Evolutionary conservation across 768 basidiomycete species (phyloP).

Genomic region (Kondoa subrosea): DNA sequence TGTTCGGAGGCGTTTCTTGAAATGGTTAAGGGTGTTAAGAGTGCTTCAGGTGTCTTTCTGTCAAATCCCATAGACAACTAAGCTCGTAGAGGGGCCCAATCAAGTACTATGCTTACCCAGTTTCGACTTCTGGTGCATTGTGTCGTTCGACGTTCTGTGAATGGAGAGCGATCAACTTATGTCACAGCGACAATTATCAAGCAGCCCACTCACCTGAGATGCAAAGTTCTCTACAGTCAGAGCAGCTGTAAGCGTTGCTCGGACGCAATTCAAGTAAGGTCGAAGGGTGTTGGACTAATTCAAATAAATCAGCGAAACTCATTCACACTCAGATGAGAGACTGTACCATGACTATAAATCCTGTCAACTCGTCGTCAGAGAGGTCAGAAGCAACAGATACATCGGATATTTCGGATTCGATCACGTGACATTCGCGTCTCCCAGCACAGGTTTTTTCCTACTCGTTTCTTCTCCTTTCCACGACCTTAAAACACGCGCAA

Average conservation of each 20-base stretch:
- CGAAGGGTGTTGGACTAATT: conserved; percentile 8
- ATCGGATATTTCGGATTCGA: too few species aligned
- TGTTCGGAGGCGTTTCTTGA: conserved; percentile 94
- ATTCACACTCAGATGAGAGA: too few species aligned
- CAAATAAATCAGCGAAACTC: too few species aligned
- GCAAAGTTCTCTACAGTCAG: conserved; percentile 94
- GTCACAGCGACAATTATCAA: conserved; percentile 2
- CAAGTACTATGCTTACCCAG: conserved; percentile 41
- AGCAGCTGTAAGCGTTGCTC: conserved; percentile 92
- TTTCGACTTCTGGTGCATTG: conserved; percentile 92
- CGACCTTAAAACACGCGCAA: conserved; percentile 5
- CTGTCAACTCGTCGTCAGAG: too few species aligned
- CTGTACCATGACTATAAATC: too few species aligned
- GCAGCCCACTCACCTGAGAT: conserved; percentile 50
- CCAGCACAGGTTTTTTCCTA: too few species aligned
- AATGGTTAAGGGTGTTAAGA: conserved; percentile 82
- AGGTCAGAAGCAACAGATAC: too few species aligned
- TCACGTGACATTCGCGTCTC: too few species aligned
- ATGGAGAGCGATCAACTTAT: conserved; percentile 9
- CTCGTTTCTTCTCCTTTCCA: too few species aligned
- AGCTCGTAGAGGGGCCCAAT: background rate
- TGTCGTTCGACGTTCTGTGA: conserved; percentile 81
- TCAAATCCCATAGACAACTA: background rate
- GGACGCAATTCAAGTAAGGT: conserved; percentile 66
- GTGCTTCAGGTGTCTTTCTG: conserved; percentile 81